Evolutionary conservation across 1,139 yeast genomes (phyloP).

Genomic region (Candida pseudoviswanathii): DNA sequence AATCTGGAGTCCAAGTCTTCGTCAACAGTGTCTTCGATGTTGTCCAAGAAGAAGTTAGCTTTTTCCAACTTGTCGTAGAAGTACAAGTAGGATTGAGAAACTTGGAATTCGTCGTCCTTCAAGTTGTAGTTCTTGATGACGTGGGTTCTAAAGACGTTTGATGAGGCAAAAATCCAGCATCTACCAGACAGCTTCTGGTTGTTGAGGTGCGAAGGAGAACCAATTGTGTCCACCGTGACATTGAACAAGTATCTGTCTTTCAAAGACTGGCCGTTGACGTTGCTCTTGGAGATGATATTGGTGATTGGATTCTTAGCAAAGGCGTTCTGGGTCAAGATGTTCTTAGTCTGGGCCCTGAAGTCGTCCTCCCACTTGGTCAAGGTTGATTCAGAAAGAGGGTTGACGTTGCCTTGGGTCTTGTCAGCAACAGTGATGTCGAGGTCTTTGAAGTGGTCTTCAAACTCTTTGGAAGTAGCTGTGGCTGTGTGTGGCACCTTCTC

Average conservation of each 20-base stretch:
- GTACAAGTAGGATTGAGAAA: constrained; percentile 57
- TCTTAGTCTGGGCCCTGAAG: constrained; percentile 54
- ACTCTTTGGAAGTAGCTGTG: constrained; percentile 3
- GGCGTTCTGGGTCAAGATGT: constrained; percentile 60
- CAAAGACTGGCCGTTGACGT: constrained; percentile 18
- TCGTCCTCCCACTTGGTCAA: constrained; percentile 54
- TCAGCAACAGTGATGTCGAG: constrained; percentile 7
- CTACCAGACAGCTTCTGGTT: constrained; percentile 77
- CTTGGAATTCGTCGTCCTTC: constrained; percentile 60
- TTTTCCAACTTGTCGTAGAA: constrained; percentile 40
- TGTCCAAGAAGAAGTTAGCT: constrained; percentile 75
- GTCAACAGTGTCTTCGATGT: constrained; percentile 64
- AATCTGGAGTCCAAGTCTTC: constrained; percentile 70
- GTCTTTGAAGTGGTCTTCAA: constrained; percentile 11
- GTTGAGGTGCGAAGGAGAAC: constrained; percentile 61
- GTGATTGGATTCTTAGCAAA: constrained; percentile 53
- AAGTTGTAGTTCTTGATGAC: constrained; percentile 65
- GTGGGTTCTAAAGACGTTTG: constrained; percentile 66
- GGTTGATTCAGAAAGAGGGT: constrained; percentile 33
- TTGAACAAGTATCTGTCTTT: constrained; percentile 58
- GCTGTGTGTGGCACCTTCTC: neutral
- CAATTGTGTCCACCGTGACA: constrained; percentile 60
- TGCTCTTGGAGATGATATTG: constrained; percentile 40
- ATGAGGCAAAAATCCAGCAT: constrained; percentile 87
- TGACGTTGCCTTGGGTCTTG: constrained; percentile 1